A percentile compares a stretch with the other conserved stretches of the same genome.
phyloP scores from a whole-genome alignment of 768 basidiomycete genomes.

The Epithele typhae region DNA sequence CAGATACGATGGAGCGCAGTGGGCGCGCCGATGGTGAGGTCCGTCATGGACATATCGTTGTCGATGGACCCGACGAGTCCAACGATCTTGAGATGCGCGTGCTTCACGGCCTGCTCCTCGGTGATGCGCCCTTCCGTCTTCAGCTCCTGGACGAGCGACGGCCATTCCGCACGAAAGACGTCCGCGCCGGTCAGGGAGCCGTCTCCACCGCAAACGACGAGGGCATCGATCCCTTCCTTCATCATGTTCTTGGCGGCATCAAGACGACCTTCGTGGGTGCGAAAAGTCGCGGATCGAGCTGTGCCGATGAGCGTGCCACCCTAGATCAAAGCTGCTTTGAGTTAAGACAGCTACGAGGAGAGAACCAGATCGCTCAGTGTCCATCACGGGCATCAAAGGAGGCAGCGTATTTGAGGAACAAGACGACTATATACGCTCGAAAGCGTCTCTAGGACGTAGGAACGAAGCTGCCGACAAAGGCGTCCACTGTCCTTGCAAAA shows the following conservation, averaged over 20 bases:
- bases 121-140: conserved; percentile 70
- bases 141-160: conserved; percentile 69
- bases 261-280: conserved; percentile 84
- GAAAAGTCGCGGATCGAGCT: conserved; percentile 79
- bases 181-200: conserved; percentile 97
- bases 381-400: no score
- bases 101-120: conserved; percentile 60
- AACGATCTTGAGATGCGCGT: conserved; percentile 89
- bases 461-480: no score
- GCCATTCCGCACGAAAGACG: conserved; percentile 92
- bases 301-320: conserved; percentile 97
- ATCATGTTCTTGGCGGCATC: conserved; percentile 88
- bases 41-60: conserved; percentile 98
- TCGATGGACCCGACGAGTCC: conserved; percentile 99
- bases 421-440: no score
- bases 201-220: conserved; percentile 97
- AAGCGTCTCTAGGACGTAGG: no score
- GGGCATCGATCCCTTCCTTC: conserved; percentile 94
- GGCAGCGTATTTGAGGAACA: neutral
- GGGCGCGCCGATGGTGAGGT: conserved; percentile 93
- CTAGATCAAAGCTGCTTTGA: conserved; percentile 32
- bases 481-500: no score
- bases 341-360: neutral
- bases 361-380: no score
- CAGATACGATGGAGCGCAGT: conserved; percentile 96